phyloP scores from a whole-genome alignment of 768 basidiomycete species.

The Coprinopsis sp. region DNA sequence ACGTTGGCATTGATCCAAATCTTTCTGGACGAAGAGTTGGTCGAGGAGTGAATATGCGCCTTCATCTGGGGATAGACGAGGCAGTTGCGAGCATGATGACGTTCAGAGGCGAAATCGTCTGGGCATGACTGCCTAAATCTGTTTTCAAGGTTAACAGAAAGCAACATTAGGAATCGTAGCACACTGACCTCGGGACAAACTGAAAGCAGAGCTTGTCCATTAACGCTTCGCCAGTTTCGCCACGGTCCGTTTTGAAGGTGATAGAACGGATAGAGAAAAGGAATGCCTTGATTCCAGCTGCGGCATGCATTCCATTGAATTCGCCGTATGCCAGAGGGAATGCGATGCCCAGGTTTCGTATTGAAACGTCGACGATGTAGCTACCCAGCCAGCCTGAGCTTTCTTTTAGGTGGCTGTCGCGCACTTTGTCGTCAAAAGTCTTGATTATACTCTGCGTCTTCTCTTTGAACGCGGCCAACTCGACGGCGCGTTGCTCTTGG shows the following conservation, averaged over 20 bases:
- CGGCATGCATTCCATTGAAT: slow-evolving; percentile 43
- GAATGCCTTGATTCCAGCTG: slow-evolving; percentile 67
- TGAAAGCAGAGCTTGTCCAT: slow-evolving; percentile 79
- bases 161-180: slow-evolving; percentile 2
- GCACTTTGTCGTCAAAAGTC: slow-evolving; percentile 65
- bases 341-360: slow-evolving; percentile 79
- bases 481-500: slow-evolving; percentile 68
- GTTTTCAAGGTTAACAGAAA: slow-evolving; percentile 12
- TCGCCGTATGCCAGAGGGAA: slow-evolving; percentile 75
- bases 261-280: slow-evolving; percentile 78
- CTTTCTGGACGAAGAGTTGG: slow-evolving; percentile 42
- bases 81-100: slow-evolving; percentile 64
- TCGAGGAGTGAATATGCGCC: slow-evolving; percentile 61
- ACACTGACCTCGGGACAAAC: slow-evolving; percentile 68
- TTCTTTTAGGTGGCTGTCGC: slow-evolving; percentile 32
- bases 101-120: slow-evolving; percentile 66
- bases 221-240: slow-evolving; percentile 71
- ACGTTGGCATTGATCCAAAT: slow-evolving; percentile 66
- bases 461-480: slow-evolving; percentile 80
- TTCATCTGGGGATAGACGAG: slow-evolving; percentile 79
- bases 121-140: slow-evolving; percentile 77
- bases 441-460: slow-evolving; percentile 70
- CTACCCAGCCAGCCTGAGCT: slow-evolving; percentile 51
- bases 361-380: slow-evolving; percentile 48
- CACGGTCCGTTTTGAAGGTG: slow-evolving; percentile 65